phyloP scores from a whole-genome alignment of 208 protist genomes.

The Trypanosoma rangeli region DNA sequence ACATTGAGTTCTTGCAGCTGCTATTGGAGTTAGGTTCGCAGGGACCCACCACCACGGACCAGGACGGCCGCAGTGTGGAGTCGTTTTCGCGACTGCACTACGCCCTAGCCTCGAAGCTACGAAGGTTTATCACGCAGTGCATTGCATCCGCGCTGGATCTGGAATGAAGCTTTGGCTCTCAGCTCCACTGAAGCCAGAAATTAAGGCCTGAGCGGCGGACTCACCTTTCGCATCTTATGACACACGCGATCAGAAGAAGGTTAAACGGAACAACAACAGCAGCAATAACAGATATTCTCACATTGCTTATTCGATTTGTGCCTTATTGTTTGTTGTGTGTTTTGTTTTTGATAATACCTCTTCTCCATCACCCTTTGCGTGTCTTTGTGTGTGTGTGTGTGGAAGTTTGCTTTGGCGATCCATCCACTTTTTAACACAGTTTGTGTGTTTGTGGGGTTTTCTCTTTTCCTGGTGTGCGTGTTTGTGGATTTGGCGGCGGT shows the following conservation, averaged over 20 bases:
- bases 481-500: too few species aligned
- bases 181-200: not conserved
- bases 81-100: slow-evolving; percentile 20
- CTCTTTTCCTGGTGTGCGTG: not conserved
- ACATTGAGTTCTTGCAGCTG: slow-evolving; percentile 34
- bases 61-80: slow-evolving; percentile 32
- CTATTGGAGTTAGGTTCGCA: slow-evolving; percentile 42
- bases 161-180: not conserved
- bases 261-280: too few species aligned
- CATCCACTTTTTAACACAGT: slow-evolving; percentile 13
- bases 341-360: not conserved
- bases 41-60: slow-evolving; percentile 32
- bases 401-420: slow-evolving; percentile 4
- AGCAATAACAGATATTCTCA: too few species aligned
- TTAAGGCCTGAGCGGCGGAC: not conserved
- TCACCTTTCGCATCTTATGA: too few species aligned
- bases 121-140: slow-evolving; percentile 17
- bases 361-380: slow-evolving; percentile 24
- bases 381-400: not conserved
- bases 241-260: too few species aligned
- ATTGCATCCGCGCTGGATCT: not conserved
- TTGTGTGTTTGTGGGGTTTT: not conserved
- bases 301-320: too few species aligned
- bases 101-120: not conserved
- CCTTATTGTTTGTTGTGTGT: too few species aligned